phyloP scores from a whole-genome alignment of 2,329 filamentous ascomycete species.

The Scedosporium apiospermum region DNA sequence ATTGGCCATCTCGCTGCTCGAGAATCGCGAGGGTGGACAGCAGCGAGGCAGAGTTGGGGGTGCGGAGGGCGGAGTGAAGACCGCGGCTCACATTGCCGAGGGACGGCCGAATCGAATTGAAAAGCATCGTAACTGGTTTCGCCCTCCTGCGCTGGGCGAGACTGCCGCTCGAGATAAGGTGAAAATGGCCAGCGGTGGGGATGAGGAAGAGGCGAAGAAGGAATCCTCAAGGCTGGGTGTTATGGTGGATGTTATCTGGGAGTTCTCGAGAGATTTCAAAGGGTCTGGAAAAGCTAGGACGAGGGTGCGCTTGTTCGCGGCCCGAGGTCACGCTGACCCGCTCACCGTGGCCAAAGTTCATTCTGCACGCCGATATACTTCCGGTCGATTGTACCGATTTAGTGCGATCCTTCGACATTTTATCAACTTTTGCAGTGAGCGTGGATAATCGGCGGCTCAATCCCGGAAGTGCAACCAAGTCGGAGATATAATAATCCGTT shows the following conservation, averaged over 20 bases:
- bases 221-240: neutral
- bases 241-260: neutral
- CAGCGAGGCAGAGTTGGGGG: constrained; percentile 32
- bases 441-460: too few relatives aligned
- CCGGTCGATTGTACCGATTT: neutral
- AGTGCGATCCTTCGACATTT: too few relatives aligned
- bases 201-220: neutral
- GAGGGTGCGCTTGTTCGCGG: constrained; percentile 3
- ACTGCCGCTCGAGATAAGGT: neutral
- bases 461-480: too few relatives aligned
- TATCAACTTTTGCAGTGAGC: too few relatives aligned
- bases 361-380: neutral
- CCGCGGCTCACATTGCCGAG: constrained; percentile 1
- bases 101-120: constrained; percentile 1
- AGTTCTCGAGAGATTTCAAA: neutral
- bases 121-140: neutral
- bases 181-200: neutral
- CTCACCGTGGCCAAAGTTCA: neutral
- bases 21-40: constrained; percentile 85
- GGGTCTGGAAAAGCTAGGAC: neutral
- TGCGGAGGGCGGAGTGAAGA: neutral
- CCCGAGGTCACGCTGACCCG: neutral
- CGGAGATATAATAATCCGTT: too few relatives aligned
- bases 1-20: constrained; percentile 83
- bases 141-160: neutral